Evolutionary conservation across 2,329 filamentous ascomycete species (phyloP).

Genomic region (Trichophyton benhamiae): DNA sequence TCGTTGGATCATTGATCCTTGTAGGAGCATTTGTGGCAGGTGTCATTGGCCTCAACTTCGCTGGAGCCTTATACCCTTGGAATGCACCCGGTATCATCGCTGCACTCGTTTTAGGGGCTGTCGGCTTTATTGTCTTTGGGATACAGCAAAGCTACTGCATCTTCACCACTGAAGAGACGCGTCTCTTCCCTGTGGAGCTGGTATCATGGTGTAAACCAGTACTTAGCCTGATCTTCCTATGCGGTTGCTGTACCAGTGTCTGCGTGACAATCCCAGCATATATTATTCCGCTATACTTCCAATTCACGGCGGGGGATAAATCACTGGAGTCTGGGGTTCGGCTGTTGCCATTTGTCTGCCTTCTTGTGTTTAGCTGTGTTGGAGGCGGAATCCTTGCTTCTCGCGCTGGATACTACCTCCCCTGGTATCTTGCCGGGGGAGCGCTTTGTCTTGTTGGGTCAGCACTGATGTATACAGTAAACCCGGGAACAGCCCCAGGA

Average conservation of each 20-base stretch:
- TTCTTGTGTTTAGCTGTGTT: slow-evolving; percentile 17
- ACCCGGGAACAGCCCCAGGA: slow-evolving; percentile 9
- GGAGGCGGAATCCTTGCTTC: slow-evolving; percentile 15
- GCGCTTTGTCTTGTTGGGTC: slow-evolving; percentile 18
- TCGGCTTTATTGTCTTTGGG: slow-evolving; percentile 34
- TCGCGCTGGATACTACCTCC: slow-evolving; percentile 17
- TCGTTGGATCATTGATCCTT: slow-evolving; percentile 34
- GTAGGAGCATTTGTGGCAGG: slow-evolving; percentile 29
- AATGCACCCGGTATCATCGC: slow-evolving; percentile 33
- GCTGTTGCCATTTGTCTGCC: slow-evolving; percentile 22
- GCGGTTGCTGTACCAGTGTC: neutral
- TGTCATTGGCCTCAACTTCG: slow-evolving; percentile 40
- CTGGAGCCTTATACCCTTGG: slow-evolving; percentile 40
- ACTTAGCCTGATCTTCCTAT: slow-evolving; percentile 18
- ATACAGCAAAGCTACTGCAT: slow-evolving; percentile 33
- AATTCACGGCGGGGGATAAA: slow-evolving; percentile 37
- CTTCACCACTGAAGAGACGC: slow-evolving; percentile 32
- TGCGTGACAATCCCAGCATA: slow-evolving; percentile 26
- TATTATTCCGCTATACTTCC: slow-evolving; percentile 45
- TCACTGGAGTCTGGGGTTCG: slow-evolving; percentile 21
- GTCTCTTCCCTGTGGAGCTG: slow-evolving; percentile 41
- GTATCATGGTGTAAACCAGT: slow-evolving; percentile 22
- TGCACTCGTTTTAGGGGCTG: slow-evolving; percentile 37
- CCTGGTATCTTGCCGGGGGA: slow-evolving; percentile 20
- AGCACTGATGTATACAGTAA: slow-evolving; percentile 14